Evolutionary conservation across 2,329 filamentous ascomycete species (phyloP), one percentile per base, ranked within the genome.

Genomic region (Sclerotinia sclerotiorum): DNA sequence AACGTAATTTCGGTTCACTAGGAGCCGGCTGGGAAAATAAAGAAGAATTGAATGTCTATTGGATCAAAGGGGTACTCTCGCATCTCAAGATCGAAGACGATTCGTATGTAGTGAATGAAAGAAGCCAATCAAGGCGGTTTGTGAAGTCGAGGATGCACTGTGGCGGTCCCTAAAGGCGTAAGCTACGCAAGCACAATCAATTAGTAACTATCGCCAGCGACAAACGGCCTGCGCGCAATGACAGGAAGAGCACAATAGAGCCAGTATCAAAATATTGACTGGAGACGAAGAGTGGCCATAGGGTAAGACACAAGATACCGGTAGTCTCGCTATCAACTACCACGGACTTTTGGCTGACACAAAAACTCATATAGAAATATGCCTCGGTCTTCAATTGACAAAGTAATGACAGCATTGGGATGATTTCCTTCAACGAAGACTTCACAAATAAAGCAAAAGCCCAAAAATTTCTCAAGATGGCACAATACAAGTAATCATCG

Each of bases 1-100:
- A 76, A 70, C 67, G 74, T 75, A 69, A 67, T 71, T 67, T 69
- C 69, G 73, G 70, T 51, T 75, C 74, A 68, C 74, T 75, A 72
- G 74, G 74, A 77, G 65, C 72, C 72, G 71, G 70, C 60, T 60
- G 68, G 64, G 70, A 69, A 51, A 49, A 70, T 68, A 72, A 69
- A 72, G 19, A 54, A 51, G 68, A 73, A 70, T 72, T 63, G 71
- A 68, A 63, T 65, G 67, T 71, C 69, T 74, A 72, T 73, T 65
- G 64, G 62, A 44, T 56, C 44, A 58, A 64, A 69, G 69, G 69
- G 67, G 64, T 65, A 39, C 66, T 65, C 51, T 74, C 68, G 73
- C 73, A 75, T 72, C 56, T 69, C 64, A 68, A 65, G 57, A 58
- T 32, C 35, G 61, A 62, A 61, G 68, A 64, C 8, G 35, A 61